phyloP scores from a whole-genome alignment of 2,329 filamentous ascomycete genomes.

The Aspergillus aculeatinus region DNA sequence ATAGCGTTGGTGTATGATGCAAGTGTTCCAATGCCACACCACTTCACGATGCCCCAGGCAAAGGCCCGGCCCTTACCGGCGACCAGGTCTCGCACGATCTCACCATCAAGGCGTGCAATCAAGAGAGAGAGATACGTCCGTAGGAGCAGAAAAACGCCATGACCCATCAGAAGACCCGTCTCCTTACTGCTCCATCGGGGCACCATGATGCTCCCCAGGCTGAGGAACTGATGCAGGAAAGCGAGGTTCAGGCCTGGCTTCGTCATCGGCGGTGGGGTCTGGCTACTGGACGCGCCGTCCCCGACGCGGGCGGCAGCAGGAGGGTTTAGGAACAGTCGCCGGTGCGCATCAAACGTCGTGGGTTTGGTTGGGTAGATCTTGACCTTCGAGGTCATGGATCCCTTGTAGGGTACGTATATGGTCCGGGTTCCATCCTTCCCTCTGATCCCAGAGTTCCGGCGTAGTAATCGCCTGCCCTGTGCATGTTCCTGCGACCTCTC shows the following conservation, averaged over 20 bases:
- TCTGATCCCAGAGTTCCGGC: conserved; percentile 87
- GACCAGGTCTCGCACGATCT: conserved; percentile 95
- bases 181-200: conserved; percentile 95
- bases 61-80: conserved; percentile 88
- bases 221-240: conserved; percentile 94
- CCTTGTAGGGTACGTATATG: conserved; percentile 91
- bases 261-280: conserved; percentile 81
- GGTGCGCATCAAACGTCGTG: conserved; percentile 93
- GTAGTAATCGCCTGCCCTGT: conserved; percentile 75
- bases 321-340: conserved; percentile 87
- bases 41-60: conserved; percentile 85
- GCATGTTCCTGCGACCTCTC: conserved; percentile 73
- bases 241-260: conserved; percentile 94
- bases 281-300: conserved; percentile 58
- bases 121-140: conserved; percentile 92
- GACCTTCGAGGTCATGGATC: conserved; percentile 75
- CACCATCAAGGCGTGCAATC: conserved; percentile 88
- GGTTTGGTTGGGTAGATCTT: conserved; percentile 86
- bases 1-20: conserved; percentile 97
- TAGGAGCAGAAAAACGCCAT: conserved; percentile 84
- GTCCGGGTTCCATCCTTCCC: conserved; percentile 94
- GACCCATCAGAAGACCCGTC: conserved; percentile 82
- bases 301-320: conserved; percentile 76
- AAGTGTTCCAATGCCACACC: conserved; percentile 89
- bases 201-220: conserved; percentile 95